These are phyloP conservation scores for Solanum sejunctum DNA, from an alignment of 257 asterid species.

Conservation along the genomic window DNA sequence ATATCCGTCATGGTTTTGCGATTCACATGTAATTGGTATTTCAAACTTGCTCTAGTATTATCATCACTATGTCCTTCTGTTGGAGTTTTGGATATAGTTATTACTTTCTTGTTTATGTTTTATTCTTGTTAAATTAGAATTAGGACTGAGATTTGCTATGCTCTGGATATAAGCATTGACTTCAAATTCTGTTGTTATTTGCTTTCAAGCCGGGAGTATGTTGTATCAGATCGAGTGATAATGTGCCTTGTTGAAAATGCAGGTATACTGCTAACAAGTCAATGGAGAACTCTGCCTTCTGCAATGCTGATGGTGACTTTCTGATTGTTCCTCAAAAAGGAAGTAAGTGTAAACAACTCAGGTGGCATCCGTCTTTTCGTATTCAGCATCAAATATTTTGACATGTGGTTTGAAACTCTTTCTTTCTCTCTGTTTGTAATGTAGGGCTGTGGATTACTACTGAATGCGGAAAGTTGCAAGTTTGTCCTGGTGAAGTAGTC, in stretches of 20 bases:
- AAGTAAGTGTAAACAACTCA: conserved; percentile 39
- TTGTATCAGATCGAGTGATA: not conserved
- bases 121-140: not conserved
- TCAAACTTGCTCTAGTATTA: not conserved
- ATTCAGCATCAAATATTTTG: not conserved
- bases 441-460: conserved; percentile 85
- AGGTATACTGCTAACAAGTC: conserved; percentile 88
- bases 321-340: conserved; percentile 93
- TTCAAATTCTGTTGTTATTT: not conserved
- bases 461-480: conserved; percentile 78
- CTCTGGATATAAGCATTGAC: not conserved
- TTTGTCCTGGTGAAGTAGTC: conserved; percentile 74
- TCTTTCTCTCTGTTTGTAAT: conserved; percentile 3
- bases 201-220: not conserved
- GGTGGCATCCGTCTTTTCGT: not conserved
- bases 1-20: conserved; percentile 89
- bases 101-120: not conserved
- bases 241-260: conserved; percentile 2
- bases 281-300: conserved; percentile 86
- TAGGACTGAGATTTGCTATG: not conserved
- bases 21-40: conserved; percentile 70
- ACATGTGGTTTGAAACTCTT: not conserved
- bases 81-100: not conserved
- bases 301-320: conserved; percentile 97
- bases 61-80: not conserved